Base-by-base conservation (phyloP, 345 rosid genomes). In the Hevea brasiliensis region DNA sequence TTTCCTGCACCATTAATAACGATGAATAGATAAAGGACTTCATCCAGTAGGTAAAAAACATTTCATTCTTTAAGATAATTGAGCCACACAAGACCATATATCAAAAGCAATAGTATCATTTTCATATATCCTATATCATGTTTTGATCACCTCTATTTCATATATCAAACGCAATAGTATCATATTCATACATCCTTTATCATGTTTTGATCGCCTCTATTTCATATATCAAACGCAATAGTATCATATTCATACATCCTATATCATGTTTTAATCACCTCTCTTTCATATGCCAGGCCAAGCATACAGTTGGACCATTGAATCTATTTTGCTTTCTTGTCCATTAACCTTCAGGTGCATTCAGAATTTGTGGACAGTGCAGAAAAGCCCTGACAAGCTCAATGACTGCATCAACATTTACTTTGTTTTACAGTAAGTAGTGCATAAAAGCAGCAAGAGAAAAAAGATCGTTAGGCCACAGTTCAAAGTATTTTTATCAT, bases 401-500 rank as follows among this genome's bases (percentile, higher is more conserved):
- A n/a, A n/a, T n/a, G n/a, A n/a, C n/a, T n/a, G n/a, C n/a, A n/a
- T n/a, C n/a, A n/a, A n/a, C 37, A 9, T 55, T 21, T 15, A 27
- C 58, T 44, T n/a, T 24, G 32, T 29, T 44, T 47, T 44, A 8
- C 6, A 47, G 56, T 6, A 66, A 56, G 27, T n/a, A n/a, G n/a
- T n/a, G 32, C 21, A 26, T 47, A 24, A 63, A 44, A 29, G 10
- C 27, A 65, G 47, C 32, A 6, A 24, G 40, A 65, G 70, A 27
- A 65, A 65, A 65, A 45, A 3, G 54, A 32, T n/a, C n/a, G n/a
- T n/a, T 18, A 26, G 18, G 35, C 13, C 23, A 41, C 53, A 11
- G n/a, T 48, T 66, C 57, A 29, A 59, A 66, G 57, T n/a, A 47
- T 51, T 32, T 67, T 23, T 51, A 47, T 27, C 56, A n/a, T 37